These are phyloP conservation scores for Suillus plorans DNA, from an alignment of 768 basidiomycete genomes.

Conservation along the genomic window DNA sequence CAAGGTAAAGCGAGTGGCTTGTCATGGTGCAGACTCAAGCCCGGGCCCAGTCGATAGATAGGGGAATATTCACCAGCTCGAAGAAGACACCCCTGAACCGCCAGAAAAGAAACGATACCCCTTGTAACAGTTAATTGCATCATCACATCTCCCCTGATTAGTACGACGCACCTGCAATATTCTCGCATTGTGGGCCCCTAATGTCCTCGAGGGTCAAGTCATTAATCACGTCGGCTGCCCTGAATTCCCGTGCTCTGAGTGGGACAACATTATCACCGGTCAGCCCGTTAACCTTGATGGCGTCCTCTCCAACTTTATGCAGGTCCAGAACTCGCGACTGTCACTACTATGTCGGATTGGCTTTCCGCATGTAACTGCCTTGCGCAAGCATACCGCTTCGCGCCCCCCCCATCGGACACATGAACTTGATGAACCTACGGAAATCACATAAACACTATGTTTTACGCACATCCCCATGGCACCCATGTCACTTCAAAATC, in stretches of 20 bases:
- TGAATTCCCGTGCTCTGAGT: constrained; percentile 25
- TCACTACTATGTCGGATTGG: constrained; percentile 25
- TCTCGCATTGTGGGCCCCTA: neutral
- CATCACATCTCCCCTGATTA: neutral
- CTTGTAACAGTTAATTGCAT: neutral
- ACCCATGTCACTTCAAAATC: constrained; percentile 17
- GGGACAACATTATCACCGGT: constrained; percentile 21
- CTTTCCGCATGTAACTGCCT: constrained; percentile 19
- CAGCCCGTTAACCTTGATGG: constrained; percentile 14
- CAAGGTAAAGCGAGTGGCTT: neutral
- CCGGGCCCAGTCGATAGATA: neutral
- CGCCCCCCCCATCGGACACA: constrained; percentile 23
- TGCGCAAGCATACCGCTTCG: constrained; percentile 18
- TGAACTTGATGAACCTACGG: constrained; percentile 28
- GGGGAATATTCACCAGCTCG: neutral
- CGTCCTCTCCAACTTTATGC: constrained; percentile 7
- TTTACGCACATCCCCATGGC: constrained; percentile 12
- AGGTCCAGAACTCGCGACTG: neutral
- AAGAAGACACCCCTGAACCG: neutral
- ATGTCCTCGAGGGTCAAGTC: neutral
- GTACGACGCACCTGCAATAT: neutral
- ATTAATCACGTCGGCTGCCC: constrained; percentile 8
- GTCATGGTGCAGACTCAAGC: neutral
- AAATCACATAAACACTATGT: constrained; percentile 23
- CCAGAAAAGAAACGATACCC: neutral